Evolutionary conservation across 176 grass and related monocot species (phyloP).

Genomic region (Areca catechu): DNA sequence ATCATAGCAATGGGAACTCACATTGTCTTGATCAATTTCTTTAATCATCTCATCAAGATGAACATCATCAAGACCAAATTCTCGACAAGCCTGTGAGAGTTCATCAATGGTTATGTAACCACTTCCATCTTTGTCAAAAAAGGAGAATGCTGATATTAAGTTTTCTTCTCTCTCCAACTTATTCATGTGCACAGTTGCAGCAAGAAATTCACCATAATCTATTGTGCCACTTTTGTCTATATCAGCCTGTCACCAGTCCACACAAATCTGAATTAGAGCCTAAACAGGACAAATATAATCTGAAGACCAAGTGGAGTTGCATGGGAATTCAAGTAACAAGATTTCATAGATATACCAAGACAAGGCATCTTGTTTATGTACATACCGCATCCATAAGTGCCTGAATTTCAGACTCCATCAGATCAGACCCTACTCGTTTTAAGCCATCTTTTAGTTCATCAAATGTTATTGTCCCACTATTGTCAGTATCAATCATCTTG

Average conservation of each 20-base stretch:
- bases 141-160: slow-evolving; percentile 61
- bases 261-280: background rate
- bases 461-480: slow-evolving; percentile 22
- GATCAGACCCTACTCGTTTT: slow-evolving; percentile 10
- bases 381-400: too few relatives aligned
- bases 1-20: too few relatives aligned
- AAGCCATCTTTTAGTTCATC: slow-evolving; percentile 17
- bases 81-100: slow-evolving; percentile 43
- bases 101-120: slow-evolving; percentile 84
- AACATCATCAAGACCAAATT: too few relatives aligned
- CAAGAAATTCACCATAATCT: slow-evolving; percentile 90
- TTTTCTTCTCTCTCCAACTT: slow-evolving; percentile 92
- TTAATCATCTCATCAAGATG: too few relatives aligned
- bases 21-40: too few relatives aligned
- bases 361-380: too few relatives aligned
- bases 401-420: slow-evolving; percentile 1
- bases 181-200: slow-evolving; percentile 91
- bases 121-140: slow-evolving; percentile 90
- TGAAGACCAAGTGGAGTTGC: too few relatives aligned
- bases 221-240: slow-evolving; percentile 59
- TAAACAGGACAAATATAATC: background rate
- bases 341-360: too few relatives aligned
- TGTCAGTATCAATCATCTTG: slow-evolving; percentile 18
- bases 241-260: slow-evolving; percentile 35
- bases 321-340: too few relatives aligned